phyloP scores from a whole-genome alignment of 345 rosid genomes.

The Eucalyptus albens region DNA sequence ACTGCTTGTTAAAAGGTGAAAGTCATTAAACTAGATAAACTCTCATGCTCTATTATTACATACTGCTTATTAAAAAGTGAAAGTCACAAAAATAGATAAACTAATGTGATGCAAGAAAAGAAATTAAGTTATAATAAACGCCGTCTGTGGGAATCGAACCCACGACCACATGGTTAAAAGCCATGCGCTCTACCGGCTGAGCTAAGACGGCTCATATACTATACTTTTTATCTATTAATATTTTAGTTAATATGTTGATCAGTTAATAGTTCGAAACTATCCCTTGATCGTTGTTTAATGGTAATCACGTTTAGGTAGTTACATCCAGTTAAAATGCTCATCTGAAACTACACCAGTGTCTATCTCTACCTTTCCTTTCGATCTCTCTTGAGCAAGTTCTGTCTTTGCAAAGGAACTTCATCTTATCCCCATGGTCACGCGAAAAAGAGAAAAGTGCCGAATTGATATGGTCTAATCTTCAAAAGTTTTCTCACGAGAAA shows the following conservation, averaged over 20 bases:
- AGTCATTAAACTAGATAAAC: too few species aligned
- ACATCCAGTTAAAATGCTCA: not conserved
- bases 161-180: conserved; percentile 79
- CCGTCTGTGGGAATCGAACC: conserved; percentile 81
- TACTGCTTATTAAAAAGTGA: too few species aligned
- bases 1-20: not conserved
- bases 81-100: too few species aligned
- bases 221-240: not conserved
- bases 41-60: too few species aligned
- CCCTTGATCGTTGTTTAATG: not conserved
- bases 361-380: not conserved
- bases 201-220: conserved; percentile 32
- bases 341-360: not conserved
- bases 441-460: not conserved
- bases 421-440: not conserved
- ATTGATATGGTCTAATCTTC: not conserved
- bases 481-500: not conserved
- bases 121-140: not conserved
- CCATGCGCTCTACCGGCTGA: conserved; percentile 82
- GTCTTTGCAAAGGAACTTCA: not conserved
- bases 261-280: not conserved
- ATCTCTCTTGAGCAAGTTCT: not conserved
- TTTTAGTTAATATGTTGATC: fast-evolving
- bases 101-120: too few species aligned
- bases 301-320: not conserved